A percentile compares a stretch with the other conserved stretches of the same genome.
Conservation (phyloP, 177 flowering plant genomes). For the Vitis hybrid region DNA sequence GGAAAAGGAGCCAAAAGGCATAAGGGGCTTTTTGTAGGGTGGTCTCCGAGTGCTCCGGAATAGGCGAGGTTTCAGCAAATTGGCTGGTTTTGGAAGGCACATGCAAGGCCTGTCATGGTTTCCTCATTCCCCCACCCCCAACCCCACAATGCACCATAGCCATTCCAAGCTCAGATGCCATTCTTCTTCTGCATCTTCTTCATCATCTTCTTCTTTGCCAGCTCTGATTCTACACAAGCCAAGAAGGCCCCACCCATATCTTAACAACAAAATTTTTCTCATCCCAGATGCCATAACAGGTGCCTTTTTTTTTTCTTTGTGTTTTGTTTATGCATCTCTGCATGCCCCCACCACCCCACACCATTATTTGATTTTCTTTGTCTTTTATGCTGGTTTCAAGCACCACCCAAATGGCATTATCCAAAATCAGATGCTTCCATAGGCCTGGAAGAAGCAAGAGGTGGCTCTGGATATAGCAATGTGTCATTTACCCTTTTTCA, state of each 20-base stretch:
- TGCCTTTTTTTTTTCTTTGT: slow-evolving; percentile 4
- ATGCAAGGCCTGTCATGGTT: not conserved
- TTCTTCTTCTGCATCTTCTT: slow-evolving; percentile 10
- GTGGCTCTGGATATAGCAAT: too few relatives aligned
- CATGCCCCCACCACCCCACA: not conserved
- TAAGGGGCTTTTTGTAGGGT: too few relatives aligned
- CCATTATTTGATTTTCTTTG: not conserved
- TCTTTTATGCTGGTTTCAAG: too few relatives aligned
- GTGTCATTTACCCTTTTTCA: too few relatives aligned
- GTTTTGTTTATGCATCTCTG: slow-evolving; percentile 1
- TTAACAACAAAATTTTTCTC: slow-evolving; percentile 1
- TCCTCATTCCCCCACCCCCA: not conserved
- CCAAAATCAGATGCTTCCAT: too few relatives aligned
- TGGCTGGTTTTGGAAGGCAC: slow-evolving; percentile 10
- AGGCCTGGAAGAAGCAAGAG: too few relatives aligned
- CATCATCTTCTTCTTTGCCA: not conserved
- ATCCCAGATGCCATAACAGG: slow-evolving; percentile 21
- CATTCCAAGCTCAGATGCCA: slow-evolving; percentile 11
- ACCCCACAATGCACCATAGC: not conserved
- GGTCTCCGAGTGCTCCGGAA: not conserved
- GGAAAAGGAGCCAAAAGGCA: too few relatives aligned
- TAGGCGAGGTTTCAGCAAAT: slow-evolving; percentile 17
- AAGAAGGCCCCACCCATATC: slow-evolving; percentile 2
- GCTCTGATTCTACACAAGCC: slow-evolving; percentile 9
- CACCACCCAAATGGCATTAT: too few relatives aligned